Evolutionary conservation across 2,329 filamentous ascomycete genomes (phyloP).

Genomic region (Pseudogymnoascus sp.): DNA sequence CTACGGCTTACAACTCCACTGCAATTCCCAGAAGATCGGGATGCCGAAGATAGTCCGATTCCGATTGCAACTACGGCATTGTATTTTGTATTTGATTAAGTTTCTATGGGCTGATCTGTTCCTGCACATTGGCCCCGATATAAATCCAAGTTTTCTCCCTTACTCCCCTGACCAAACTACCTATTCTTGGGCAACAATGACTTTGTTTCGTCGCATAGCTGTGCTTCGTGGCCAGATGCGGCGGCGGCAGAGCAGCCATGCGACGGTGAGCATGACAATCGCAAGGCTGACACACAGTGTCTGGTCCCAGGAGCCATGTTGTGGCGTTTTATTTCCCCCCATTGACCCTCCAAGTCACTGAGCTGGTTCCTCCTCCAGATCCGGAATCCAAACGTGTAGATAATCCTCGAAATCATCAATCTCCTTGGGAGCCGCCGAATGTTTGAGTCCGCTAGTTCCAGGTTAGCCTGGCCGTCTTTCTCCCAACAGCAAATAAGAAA

Average conservation of each 20-base stretch:
- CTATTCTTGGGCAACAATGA: not conserved
- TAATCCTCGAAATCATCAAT: slow-evolving; percentile 72
- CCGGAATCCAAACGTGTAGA: slow-evolving; percentile 41
- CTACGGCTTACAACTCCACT: not conserved
- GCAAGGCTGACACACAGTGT: not conserved
- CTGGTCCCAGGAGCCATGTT: not conserved
- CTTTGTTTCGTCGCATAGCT: not conserved
- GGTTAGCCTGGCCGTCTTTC: slow-evolving; percentile 2
- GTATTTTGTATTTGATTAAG: not conserved
- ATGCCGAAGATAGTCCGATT: not conserved
- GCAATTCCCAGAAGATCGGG: not conserved
- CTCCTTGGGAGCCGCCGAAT: slow-evolving; percentile 71
- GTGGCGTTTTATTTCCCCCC: not conserved
- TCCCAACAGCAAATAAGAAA: slow-evolving; percentile 14
- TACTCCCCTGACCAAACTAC: not conserved
- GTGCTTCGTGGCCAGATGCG: not conserved
- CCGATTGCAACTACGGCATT: not conserved
- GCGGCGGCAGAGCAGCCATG: not conserved
- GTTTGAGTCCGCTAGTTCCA: slow-evolving; percentile 54
- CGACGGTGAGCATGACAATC: not conserved
- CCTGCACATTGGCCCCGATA: not conserved
- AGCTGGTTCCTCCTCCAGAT: slow-evolving; percentile 30
- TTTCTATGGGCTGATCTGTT: not conserved
- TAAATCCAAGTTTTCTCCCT: not conserved
- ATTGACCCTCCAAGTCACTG: not conserved